Base-by-base conservation (phyloP, 208 protist genomes). In the Acanthamoeba castellanii region DNA sequence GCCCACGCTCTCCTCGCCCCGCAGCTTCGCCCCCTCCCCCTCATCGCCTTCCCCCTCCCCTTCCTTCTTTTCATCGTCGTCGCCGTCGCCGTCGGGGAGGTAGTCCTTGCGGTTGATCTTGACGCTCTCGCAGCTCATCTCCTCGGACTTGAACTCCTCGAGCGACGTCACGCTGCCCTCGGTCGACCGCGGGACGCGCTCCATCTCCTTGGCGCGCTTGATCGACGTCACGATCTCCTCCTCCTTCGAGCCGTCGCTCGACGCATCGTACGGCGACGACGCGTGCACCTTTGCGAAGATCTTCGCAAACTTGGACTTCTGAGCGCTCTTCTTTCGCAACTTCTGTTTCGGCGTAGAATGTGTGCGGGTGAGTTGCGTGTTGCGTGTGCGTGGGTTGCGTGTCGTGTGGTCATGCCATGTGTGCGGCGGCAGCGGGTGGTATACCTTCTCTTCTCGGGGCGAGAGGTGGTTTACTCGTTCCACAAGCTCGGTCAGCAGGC, bases 71-170 rank as follows among this genome's bases (percentile, higher is more conserved):
- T 5, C 70, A 30, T 37, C 68, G 30, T 42, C n/a, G 27, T 61
- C 47, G n/a, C 2, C 78, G 6, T 87, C 78, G 2, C 61, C 78
- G n/a, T 14, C 70, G 70, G 25, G 25, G 22, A 87, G 37, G 78
- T 45, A 84, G 74, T 84, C 74, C 74, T 84, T 84, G 32, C 78
- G 78, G 78, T 61, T 87, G 78, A 87, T 61, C 78, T 87, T 87
- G 11, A 87, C 78, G 50, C 78, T 87, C 78, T 87, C 78, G n/a
- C 78, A 87, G 78, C 78, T 87, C 78, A 87, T 87, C 3, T 87
- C 78, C 47, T 61, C 78, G 78, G 78, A 59, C n/a, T 87, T 87
- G 47, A 87, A 27, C 78, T 87, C 78, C 50, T 87, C 78, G 78
- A 87, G 78, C 78, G 78, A 87, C 20, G 42, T 61, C 7, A 61